Evolutionary conservation across 179 eudicot genomes (phyloP), one percentile per base, ranked within the genome.

Genomic region (Amaranthus tricolor): DNA sequence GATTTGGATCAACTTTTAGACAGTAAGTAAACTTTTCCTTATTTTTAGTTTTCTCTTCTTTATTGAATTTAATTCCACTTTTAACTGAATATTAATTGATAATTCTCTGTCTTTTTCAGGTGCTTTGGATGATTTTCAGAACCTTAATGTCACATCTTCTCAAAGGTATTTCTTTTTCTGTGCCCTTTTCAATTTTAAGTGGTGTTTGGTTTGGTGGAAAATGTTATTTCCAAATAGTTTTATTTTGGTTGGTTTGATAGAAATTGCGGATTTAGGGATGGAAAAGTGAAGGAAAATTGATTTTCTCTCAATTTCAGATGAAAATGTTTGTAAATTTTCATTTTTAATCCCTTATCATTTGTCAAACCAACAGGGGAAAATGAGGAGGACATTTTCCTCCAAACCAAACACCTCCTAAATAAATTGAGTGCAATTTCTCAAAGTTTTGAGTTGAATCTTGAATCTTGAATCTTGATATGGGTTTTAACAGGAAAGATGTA

Each of bases 401-500:
- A 24, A 24, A 24, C 1, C 31, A 24, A 24, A 24, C 31, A 24
- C 31, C 31, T 24, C 31, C 31, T 24, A 24, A 4, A 0, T 47
- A 53, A 53, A 53, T 13, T 7, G 48, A 4, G 24, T 11, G 9
- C 40, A 68, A 14, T 12, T 68, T 68, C 24, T 52, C 15, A 6
- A 52, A 3, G 6, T 68, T 24, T 68, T 68, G 60, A 53, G 60
- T 68, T 68, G 60, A 68, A 68, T 53, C 31, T 24, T 24, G 31
- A 24, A 24, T 24, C 31, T 68, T 68, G 60, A 68, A 68, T 53
- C 31, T 9, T 68, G 57, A 6, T 59, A 60, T 67, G 80, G 83
- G 79, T 57, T 73, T 68, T 53, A 12, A 15, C 82, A 87, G 92
- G 83, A 83, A 77, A 49, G 86, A 82, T 62, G 75, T 64, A 0